These are phyloP conservation scores for Aspergillus biplanus DNA, from an alignment of 495 filamentous ascomycete species.

Conservation along the genomic window DNA sequence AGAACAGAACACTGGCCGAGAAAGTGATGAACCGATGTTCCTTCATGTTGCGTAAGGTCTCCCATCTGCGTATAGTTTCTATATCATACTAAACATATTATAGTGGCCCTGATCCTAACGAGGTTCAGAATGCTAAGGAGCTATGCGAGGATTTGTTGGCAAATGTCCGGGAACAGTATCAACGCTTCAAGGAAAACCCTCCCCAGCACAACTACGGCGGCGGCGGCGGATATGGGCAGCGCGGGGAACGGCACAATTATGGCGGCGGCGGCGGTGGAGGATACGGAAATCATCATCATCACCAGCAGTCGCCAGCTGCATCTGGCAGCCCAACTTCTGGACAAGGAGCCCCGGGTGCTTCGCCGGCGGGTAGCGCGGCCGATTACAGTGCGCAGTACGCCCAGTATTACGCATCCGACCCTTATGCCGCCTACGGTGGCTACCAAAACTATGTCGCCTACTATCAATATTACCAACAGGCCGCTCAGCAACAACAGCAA, in stretches of 20 bases:
- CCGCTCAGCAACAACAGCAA: conserved; percentile 55
- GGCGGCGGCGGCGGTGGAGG: conserved; percentile 34
- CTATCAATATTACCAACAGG: conserved; percentile 73
- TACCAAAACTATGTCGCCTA: conserved; percentile 73
- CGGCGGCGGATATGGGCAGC: conserved; percentile 56
- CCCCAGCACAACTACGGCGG: conserved; percentile 66
- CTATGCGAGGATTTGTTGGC: conserved; percentile 83
- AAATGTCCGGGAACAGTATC: conserved; percentile 84
- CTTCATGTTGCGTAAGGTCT: conserved; percentile 81
- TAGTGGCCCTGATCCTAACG: conserved; percentile 83
- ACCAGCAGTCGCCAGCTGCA: conserved; percentile 38
- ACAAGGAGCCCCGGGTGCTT: conserved; percentile 39
- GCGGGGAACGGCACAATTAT: conserved; percentile 37
- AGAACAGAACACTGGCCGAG: conserved; percentile 76
- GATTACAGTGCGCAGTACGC: conserved; percentile 83
- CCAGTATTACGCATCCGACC: conserved; percentile 80
- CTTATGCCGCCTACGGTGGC: conserved; percentile 91
- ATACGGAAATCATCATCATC: conserved; percentile 42
- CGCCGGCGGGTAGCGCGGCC: conserved; percentile 46
- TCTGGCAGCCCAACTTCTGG: conserved; percentile 39
- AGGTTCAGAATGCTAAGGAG: conserved; percentile 85
- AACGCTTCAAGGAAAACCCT: conserved; percentile 84
- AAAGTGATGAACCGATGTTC: conserved; percentile 95
- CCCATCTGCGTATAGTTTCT: background rate
- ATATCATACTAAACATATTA: conserved; percentile 33